A percentile compares a stretch with the other conserved stretches of the same genome.
These are phyloP conservation scores for Stentor coeruleus DNA, from an alignment of 73 alveolate genomes.

Conservation along the genomic window DNA sequence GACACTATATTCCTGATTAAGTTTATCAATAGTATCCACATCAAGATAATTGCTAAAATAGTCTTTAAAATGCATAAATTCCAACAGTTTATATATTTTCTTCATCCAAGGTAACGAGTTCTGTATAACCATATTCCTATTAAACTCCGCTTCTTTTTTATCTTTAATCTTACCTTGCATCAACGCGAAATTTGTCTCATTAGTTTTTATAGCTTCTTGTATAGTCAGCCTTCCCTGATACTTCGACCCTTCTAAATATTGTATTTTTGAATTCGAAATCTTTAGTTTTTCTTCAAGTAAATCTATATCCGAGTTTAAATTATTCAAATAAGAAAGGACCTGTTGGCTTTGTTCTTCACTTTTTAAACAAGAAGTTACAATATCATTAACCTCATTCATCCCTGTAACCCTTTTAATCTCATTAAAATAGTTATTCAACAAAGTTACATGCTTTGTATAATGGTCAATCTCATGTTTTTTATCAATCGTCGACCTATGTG, in stretches of 20 bases:
- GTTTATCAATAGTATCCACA: not conserved
- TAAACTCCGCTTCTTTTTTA: not conserved
- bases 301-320: constrained; percentile 59
- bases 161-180: not conserved
- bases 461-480: constrained; percentile 26
- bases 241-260: not conserved
- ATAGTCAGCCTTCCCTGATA: not conserved
- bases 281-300: constrained; percentile 41
- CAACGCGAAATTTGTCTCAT: not conserved
- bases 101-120: not conserved
- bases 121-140: not conserved
- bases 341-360: constrained; percentile 70
- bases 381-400: constrained; percentile 50
- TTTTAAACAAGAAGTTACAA: constrained; percentile 69
- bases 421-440: constrained; percentile 57
- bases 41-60: not conserved
- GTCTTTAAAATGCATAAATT: too few relatives aligned
- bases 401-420: constrained; percentile 69
- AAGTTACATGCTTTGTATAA: constrained; percentile 48
- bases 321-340: constrained; percentile 57
- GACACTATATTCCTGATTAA: not conserved
- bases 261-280: not conserved
- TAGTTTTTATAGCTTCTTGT: not conserved
- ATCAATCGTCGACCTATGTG: not conserved
- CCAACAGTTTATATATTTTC: not conserved